Percentiles rank a stretch among this genome's conserved stretches.
phyloP scores from a whole-genome alignment of 306 rosid species.

The Argentina anserina region DNA sequence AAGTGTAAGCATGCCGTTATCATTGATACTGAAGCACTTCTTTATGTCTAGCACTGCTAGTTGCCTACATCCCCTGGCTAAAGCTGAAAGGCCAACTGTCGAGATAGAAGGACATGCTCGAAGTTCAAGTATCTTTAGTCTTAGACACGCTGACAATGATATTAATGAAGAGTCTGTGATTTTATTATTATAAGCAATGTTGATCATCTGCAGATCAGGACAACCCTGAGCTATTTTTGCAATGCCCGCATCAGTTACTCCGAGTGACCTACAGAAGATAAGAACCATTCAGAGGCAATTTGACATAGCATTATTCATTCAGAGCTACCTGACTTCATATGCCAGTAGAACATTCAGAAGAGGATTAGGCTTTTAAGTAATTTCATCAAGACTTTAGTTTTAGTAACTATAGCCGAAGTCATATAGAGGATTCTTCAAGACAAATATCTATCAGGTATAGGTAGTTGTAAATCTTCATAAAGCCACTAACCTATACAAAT shows the following conservation, averaged over 20 bases:
- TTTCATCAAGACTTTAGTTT: background rate
- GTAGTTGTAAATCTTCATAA: background rate
- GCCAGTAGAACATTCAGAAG: background rate
- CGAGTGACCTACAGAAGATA: slow-evolving; percentile 34
- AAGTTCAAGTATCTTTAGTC: slow-evolving; percentile 49
- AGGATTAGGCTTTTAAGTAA: background rate
- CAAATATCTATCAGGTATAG: background rate
- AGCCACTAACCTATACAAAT: slow-evolving; percentile 51
- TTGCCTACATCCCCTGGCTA: slow-evolving; percentile 51
- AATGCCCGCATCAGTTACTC: slow-evolving; percentile 56
- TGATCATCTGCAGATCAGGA: slow-evolving; percentile 54
- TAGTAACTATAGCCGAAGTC: background rate
- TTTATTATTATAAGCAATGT: slow-evolving; percentile 52
- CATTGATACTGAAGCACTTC: slow-evolving; percentile 49
- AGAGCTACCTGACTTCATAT: background rate
- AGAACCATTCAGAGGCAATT: too few species aligned
- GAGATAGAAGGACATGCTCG: slow-evolving; percentile 54
- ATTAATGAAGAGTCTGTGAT: slow-evolving; percentile 51
- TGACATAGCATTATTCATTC: background rate
- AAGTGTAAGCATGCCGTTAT: slow-evolving; percentile 53
- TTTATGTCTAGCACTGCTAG: slow-evolving; percentile 54
- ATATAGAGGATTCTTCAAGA: background rate
- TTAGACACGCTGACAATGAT: slow-evolving; percentile 52
- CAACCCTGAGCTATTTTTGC: slow-evolving; percentile 53
- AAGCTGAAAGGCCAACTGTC: slow-evolving; percentile 46